Percentiles rank a stretch among this genome's conserved stretches.
Conservation (phyloP, 495 filamentous ascomycete genomes). For the Sphaerosporella brunnea region DNA sequence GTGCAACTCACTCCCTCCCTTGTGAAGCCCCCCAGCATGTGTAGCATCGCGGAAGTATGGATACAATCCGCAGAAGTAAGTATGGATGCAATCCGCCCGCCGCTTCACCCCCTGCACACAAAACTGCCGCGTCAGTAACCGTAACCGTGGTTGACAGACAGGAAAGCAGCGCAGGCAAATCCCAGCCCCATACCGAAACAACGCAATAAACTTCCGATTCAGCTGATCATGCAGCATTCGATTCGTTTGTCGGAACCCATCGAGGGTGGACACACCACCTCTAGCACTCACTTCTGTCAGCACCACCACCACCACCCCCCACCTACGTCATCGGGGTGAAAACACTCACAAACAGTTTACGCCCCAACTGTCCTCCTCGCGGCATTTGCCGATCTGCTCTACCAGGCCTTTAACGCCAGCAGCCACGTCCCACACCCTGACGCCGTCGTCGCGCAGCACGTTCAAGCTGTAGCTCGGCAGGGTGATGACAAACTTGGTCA, state of each 20-base stretch:
- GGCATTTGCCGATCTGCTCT: not conserved
- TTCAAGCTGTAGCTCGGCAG: not conserved
- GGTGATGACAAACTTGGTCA: not conserved
- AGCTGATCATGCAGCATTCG: not conserved
- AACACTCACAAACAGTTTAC: not conserved
- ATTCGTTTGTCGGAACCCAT: constrained; percentile 4
- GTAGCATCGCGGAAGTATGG: no score
- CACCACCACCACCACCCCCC: not conserved
- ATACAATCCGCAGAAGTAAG: no score
- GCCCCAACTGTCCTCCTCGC: no score
- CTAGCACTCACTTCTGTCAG: not conserved
- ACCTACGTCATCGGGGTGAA: not conserved
- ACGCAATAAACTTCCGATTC: constrained; percentile 1
- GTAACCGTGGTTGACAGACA: no score
- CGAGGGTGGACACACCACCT: not conserved
- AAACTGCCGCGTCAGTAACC: no score
- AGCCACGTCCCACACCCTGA: not conserved
- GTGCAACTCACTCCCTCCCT: no score
- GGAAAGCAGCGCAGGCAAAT: no score
- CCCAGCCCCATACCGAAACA: constrained; percentile 4
- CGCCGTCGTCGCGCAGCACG: not conserved
- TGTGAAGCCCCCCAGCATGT: no score
- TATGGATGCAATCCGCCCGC: no score
- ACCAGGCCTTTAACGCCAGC: not conserved
- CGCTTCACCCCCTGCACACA: no score